Base-by-base conservation (phyloP, 768 basidiomycete genomes). In the Mrakia gelida region DNA sequence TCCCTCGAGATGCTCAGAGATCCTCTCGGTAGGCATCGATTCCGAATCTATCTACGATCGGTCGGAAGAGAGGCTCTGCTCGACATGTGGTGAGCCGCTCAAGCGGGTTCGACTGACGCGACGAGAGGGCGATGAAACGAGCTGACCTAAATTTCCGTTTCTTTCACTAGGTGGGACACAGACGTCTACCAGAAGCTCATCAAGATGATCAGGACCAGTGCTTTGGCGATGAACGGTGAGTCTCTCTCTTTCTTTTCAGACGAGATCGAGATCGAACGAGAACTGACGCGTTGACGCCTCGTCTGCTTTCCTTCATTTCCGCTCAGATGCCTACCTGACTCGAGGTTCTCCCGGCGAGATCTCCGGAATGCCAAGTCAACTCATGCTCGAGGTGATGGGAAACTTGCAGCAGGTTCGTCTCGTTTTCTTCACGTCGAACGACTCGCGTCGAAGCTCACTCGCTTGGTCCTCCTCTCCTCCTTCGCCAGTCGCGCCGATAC, bases 1-100 rank as follows among this genome's bases (percentile, higher is more conserved):
- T 76, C 71, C 30, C 21, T 26, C 28, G 68, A 76, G 59, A 59
- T 76, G 75, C 68, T 76, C 16, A 52, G 71, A n/a, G 52, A 76
- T 68, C 45, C 67, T 13, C 75, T 76, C 28, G 75, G 75, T 0
- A 9, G 75, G 23, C 75, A 76, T n/a, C 49, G 61, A 0, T 76
- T 76, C 38, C 28, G 75, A 43, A 56, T 41, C 3, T 76, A 61
- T 10, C 68, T 76, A 4, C 59, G 49, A n/a, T 38, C 43, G 15
- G 23, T 43, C 9, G 75, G 75, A 15, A 56, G 67, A 38, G 75
- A 76, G 30, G 68, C 67, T 11, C 28, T 61, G n/a, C 54, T 76
- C 6, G 75, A 76, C 28, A 38, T 76, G n/a, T 77, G 76, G 70
- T 72, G 52, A 61, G 71, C 63, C 54, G 15, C 18, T 7, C 3